phyloP scores from a whole-genome alignment of 495 filamentous ascomycete genomes.

The Tetracladium marchalianum region DNA sequence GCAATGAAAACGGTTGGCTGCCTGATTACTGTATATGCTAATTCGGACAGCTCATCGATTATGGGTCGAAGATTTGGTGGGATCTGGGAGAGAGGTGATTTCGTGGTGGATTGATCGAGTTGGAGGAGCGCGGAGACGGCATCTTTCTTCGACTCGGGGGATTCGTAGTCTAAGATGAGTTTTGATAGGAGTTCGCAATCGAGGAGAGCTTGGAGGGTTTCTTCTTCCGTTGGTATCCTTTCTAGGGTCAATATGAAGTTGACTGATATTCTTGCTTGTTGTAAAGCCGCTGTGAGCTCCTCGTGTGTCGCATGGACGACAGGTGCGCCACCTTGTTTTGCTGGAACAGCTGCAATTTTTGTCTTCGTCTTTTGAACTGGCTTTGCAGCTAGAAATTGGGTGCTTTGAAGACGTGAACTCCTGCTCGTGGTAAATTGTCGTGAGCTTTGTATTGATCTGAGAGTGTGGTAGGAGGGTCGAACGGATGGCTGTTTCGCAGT shows the following conservation, averaged over 20 bases:
- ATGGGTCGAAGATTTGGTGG: conserved; percentile 4
- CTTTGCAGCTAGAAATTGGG: too few species aligned
- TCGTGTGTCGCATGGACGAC: background rate
- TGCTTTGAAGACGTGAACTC: too few species aligned
- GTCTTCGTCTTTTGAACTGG: too few species aligned
- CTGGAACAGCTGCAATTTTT: too few species aligned
- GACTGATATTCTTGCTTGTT: conserved; percentile 2
- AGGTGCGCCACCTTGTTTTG: too few species aligned
- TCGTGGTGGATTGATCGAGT: conserved; percentile 11
- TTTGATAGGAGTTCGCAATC: conserved; percentile 12
- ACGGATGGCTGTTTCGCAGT: background rate
- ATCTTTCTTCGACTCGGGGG: conserved; percentile 6
- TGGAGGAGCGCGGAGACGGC: conserved; percentile 19
- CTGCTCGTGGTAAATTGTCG: background rate
- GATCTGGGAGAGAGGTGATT: conserved; percentile 3
- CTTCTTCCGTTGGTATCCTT: conserved; percentile 12
- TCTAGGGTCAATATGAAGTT: conserved; percentile 2
- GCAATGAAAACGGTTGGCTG: conserved; percentile 79
- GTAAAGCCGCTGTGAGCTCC: conserved; percentile 3
- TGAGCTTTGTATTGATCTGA: background rate
- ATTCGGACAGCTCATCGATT: conserved; percentile 33
- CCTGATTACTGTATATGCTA: conserved; percentile 54
- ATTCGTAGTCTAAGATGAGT: conserved; percentile 5
- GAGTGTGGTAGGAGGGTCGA: background rate
- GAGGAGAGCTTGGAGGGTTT: conserved; percentile 2